These are phyloP conservation scores for Populus hybrid DNA, from an alignment of 441 rosid species.

Conservation along the genomic window DNA sequence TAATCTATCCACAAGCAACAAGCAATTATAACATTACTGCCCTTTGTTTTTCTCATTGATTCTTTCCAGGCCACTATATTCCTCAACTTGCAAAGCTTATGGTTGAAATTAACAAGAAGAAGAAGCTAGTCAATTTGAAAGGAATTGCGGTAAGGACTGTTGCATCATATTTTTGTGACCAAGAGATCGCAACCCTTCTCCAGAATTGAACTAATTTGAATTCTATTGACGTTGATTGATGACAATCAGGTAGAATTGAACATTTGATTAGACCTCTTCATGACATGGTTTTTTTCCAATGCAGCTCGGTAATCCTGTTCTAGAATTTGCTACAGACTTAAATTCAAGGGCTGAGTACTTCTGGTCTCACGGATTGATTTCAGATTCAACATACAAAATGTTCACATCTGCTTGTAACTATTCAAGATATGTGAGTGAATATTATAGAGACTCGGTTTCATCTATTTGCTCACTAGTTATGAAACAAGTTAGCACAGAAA, in stretches of 20 bases:
- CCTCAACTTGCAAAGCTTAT: slow-evolving; percentile 92
- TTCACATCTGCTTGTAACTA: slow-evolving; percentile 89
- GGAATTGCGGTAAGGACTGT: slow-evolving; percentile 85
- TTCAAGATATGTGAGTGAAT: slow-evolving; percentile 91
- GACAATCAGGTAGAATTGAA: neutral
- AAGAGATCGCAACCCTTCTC: neutral
- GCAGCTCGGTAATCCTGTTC: slow-evolving; percentile 92
- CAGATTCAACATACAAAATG: slow-evolving; percentile 79
- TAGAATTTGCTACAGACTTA: slow-evolving; percentile 79
- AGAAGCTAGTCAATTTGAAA: slow-evolving; percentile 67
- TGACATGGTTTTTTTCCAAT: neutral
- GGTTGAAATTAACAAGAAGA: slow-evolving; percentile 63
- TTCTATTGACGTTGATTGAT: neutral
- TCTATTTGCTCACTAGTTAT: slow-evolving; percentile 71
- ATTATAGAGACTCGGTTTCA: slow-evolving; percentile 76
- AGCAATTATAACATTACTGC: neutral
- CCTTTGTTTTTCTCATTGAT: neutral
- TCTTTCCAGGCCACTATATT: slow-evolving; percentile 78
- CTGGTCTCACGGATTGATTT: slow-evolving; percentile 94
- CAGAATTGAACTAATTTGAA: neutral
- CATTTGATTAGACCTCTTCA: neutral
- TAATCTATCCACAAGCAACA: neutral
- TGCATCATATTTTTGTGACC: neutral
- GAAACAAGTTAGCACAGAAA: slow-evolving; percentile 75
- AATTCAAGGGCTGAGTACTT: slow-evolving; percentile 93